phyloP scores from a whole-genome alignment of 192 early-diverging fungal species.

The Mortierella claussenii region DNA sequence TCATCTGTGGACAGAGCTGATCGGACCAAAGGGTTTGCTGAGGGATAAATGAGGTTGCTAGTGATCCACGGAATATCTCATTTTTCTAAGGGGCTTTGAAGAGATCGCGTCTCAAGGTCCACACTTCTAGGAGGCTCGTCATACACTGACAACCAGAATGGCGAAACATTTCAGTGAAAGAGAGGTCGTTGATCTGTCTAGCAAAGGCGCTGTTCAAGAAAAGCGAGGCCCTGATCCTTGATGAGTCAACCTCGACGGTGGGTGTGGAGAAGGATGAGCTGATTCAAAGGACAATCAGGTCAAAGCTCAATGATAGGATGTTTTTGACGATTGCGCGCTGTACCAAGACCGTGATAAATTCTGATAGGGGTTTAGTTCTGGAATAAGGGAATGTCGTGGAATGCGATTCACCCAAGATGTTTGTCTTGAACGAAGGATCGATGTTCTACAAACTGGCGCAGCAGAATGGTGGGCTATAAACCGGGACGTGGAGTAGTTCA shows the following conservation, averaged over 20 bases:
- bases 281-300: constrained; percentile 58
- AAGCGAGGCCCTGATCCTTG: constrained; percentile 18
- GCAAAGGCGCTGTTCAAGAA: constrained; percentile 70
- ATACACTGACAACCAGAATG: constrained; percentile 73
- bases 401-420: constrained; percentile 71
- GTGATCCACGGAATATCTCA: constrained; percentile 61
- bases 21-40: constrained; percentile 33
- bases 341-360: constrained; percentile 72
- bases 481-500: too few species aligned
- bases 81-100: constrained; percentile 75
- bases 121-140: constrained; percentile 72
- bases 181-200: constrained; percentile 75
- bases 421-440: constrained; percentile 58
- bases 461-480: constrained; percentile 16
- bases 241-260: constrained; percentile 58
- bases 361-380: constrained; percentile 81
- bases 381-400: constrained; percentile 76
- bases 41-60: constrained; percentile 70
- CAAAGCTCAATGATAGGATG: constrained; percentile 52
- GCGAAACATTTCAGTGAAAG: constrained; percentile 85
- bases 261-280: constrained; percentile 53
- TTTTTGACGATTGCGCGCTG: constrained; percentile 70
- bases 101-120: constrained; percentile 68
- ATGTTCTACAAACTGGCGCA: constrained; percentile 54
- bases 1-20: constrained; percentile 57